Conservation (phyloP, 2,329 filamentous ascomycete species). For the Penicillium sp. region DNA sequence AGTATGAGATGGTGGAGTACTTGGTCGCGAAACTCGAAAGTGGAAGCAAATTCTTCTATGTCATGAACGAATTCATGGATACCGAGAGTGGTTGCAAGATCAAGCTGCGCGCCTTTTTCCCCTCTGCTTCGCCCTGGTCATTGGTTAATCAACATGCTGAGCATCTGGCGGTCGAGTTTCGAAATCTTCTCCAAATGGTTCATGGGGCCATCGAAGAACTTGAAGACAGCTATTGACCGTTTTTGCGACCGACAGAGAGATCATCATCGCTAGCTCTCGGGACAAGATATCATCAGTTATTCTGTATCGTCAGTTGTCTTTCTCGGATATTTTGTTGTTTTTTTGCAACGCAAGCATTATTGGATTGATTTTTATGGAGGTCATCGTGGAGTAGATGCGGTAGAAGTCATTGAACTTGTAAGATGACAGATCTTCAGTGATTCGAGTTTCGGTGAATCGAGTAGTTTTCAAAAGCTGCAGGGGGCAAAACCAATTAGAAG, state of each 20-base stretch:
- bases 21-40: slow-evolving; percentile 4
- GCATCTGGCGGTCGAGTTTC: slow-evolving; percentile 9
- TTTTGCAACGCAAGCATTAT: background rate
- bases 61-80: slow-evolving; percentile 11
- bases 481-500: background rate
- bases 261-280: background rate
- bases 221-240: slow-evolving; percentile 4
- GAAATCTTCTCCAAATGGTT: slow-evolving; percentile 7
- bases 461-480: background rate
- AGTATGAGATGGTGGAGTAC: slow-evolving; percentile 6
- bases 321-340: background rate
- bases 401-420: background rate
- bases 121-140: slow-evolving; percentile 3
- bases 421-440: background rate
- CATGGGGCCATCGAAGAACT: background rate
- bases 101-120: slow-evolving; percentile 6
- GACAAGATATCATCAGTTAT: background rate
- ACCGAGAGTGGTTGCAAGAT: slow-evolving; percentile 3
- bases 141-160: slow-evolving; percentile 2
- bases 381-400: background rate
- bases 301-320: background rate
- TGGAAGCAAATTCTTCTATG: slow-evolving; percentile 5
- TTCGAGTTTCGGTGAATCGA: background rate
- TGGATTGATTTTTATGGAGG: background rate
- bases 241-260: background rate